These are phyloP conservation scores for Populus tremula DNA, from an alignment of 345 rosid genomes.

Conservation along the genomic window DNA sequence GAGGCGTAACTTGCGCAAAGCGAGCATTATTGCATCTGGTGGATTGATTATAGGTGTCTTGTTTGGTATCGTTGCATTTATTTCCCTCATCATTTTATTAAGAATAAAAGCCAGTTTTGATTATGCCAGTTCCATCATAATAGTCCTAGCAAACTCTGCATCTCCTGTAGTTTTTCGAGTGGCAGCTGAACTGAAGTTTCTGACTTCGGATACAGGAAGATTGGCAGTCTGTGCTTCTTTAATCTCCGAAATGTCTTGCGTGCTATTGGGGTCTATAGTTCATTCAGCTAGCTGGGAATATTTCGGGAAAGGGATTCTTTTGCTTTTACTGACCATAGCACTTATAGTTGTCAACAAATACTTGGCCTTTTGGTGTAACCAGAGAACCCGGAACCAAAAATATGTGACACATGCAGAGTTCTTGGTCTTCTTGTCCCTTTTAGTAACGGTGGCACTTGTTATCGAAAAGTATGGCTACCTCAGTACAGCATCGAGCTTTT, in stretches of 20 bases:
- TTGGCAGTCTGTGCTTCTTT: slow-evolving; percentile 53
- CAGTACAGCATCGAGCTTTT: slow-evolving; percentile 46
- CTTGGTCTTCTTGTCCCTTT: slow-evolving; percentile 42
- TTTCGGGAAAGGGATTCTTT: slow-evolving; percentile 13
- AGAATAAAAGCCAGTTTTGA: slow-evolving; percentile 14
- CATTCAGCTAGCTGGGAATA: no score
- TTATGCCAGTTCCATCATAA: slow-evolving; percentile 29
- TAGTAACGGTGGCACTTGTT: slow-evolving; percentile 30
- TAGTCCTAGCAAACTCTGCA: slow-evolving; percentile 58
- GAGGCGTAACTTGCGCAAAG: slow-evolving; percentile 43
- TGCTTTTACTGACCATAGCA: slow-evolving; percentile 25
- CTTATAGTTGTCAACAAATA: slow-evolving; percentile 42
- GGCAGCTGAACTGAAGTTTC: slow-evolving; percentile 62
- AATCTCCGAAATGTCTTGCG: slow-evolving; percentile 54
- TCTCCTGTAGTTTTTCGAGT: slow-evolving; percentile 65
- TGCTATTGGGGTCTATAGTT: slow-evolving; percentile 25
- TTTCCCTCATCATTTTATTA: slow-evolving; percentile 32
- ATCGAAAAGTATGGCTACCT: slow-evolving; percentile 43
- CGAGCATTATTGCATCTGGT: slow-evolving; percentile 45
- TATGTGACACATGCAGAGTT: slow-evolving; percentile 60
- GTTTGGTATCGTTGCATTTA: slow-evolving; percentile 36
- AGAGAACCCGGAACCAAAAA: slow-evolving; percentile 52
- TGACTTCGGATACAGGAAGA: slow-evolving; percentile 65
- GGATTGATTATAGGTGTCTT: slow-evolving; percentile 35
- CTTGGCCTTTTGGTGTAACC: slow-evolving; percentile 55